Percentiles rank a stretch among this genome's conserved stretches.
These are phyloP conservation scores for Durotheca rogersii DNA, from an alignment of 495 filamentous ascomycete species.

Conservation along the genomic window DNA sequence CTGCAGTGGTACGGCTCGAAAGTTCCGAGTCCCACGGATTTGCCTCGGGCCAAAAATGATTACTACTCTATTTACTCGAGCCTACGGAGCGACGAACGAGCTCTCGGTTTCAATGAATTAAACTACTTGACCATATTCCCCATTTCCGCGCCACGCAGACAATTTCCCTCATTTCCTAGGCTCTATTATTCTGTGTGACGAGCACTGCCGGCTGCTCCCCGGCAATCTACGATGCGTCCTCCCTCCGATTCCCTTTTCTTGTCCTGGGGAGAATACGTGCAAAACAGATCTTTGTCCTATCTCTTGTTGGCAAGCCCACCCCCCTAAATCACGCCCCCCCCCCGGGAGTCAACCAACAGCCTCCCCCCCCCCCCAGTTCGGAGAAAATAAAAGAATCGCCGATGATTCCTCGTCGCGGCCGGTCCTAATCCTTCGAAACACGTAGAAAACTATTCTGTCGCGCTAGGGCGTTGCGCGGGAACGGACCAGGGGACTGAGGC, in stretches of 20 bases:
- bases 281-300: too few relatives aligned
- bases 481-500: slow-evolving; percentile 32
- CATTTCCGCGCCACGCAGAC: too few relatives aligned
- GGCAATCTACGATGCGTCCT: not conserved
- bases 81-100: slow-evolving; percentile 24
- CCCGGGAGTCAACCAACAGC: slow-evolving; percentile 7
- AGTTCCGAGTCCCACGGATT: slow-evolving; percentile 8
- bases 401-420: slow-evolving; percentile 12
- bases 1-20: slow-evolving; percentile 14
- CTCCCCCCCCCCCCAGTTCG: slow-evolving; percentile 3
- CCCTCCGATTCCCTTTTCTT: slow-evolving; percentile 3
- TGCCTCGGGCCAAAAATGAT: slow-evolving; percentile 19
- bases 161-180: not conserved
- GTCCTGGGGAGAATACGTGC: too few relatives aligned
- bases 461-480: slow-evolving; percentile 31
- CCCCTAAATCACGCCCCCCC: too few relatives aligned
- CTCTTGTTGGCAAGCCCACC: too few relatives aligned
- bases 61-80: slow-evolving; percentile 23
- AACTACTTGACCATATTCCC: too few relatives aligned
- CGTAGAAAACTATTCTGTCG: slow-evolving; percentile 27
- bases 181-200: too few relatives aligned
- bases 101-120: slow-evolving; percentile 30
- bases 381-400: slow-evolving; percentile 3
- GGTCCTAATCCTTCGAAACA: slow-evolving; percentile 29
- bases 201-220: too few relatives aligned